A percentile compares a stretch with the other conserved stretches of the same genome.
These are phyloP conservation scores for Calocybe gangraenosa DNA, from an alignment of 768 basidiomycete species.

Conservation along the genomic window DNA sequence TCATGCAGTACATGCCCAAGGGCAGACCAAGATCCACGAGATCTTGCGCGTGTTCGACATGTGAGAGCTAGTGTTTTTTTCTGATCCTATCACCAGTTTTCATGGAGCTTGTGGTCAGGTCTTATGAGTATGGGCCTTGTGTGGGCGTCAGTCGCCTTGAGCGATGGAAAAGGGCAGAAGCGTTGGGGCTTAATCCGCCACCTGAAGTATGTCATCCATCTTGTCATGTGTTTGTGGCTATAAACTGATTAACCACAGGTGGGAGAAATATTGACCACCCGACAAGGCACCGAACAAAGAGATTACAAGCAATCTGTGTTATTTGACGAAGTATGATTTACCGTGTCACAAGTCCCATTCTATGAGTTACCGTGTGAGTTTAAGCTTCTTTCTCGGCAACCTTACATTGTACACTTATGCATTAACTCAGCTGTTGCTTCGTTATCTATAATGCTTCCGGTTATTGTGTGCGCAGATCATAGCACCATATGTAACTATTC, in stretches of 20 bases:
- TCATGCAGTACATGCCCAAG: constrained; percentile 57
- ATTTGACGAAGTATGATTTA: constrained; percentile 35
- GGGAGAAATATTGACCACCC: constrained; percentile 69
- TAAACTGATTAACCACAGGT: constrained; percentile 44
- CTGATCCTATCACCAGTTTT: constrained; percentile 1
- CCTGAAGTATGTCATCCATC: constrained; percentile 47
- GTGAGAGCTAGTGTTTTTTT: constrained; percentile 30
- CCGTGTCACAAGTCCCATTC: no score
- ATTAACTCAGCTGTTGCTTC: no score
- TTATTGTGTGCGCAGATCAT: no score
- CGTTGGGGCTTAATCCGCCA: constrained; percentile 78
- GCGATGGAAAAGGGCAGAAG: constrained; percentile 82
- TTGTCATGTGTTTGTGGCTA: not conserved
- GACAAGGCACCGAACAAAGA: constrained; percentile 51
- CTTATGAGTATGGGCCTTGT: constrained; percentile 79
- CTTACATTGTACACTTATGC: not conserved
- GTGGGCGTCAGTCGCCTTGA: constrained; percentile 77
- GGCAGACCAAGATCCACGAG: constrained; percentile 59
- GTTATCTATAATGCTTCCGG: no score
- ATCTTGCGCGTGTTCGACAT: constrained; percentile 80
- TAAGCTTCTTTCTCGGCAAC: not conserved
- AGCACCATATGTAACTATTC: no score
- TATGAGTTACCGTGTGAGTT: not conserved
- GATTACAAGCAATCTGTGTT: constrained; percentile 65
- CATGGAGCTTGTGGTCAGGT: constrained; percentile 32